A percentile compares a stretch with the other conserved stretches of the same genome.
These are phyloP conservation scores for Didymella glomerata DNA, from an alignment of 2,329 filamentous ascomycete genomes.

Conservation along the genomic window DNA sequence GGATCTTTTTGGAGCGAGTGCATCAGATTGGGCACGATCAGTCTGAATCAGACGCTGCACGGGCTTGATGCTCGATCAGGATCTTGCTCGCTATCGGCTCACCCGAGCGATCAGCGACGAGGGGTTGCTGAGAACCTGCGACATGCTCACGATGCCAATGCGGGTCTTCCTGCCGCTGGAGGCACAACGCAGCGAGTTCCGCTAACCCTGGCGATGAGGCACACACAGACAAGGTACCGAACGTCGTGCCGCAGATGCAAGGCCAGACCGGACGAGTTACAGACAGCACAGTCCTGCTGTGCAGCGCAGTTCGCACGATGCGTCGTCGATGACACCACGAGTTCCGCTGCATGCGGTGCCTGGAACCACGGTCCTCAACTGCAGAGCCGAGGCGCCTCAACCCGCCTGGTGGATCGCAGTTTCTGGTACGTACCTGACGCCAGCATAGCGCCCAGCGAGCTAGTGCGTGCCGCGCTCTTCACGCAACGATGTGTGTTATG, in stretches of 20 bases:
- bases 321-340: slow-evolving; percentile 14
- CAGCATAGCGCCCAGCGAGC: slow-evolving; percentile 20
- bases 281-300: slow-evolving; percentile 11
- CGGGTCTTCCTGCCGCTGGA: slow-evolving; percentile 23
- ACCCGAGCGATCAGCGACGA: slow-evolving; percentile 46
- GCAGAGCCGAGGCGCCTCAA: slow-evolving; percentile 12
- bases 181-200: not conserved
- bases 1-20: slow-evolving; percentile 29
- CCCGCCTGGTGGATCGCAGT: slow-evolving; percentile 10
- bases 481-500: slow-evolving; percentile 42
- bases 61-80: slow-evolving; percentile 40
- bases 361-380: slow-evolving; percentile 5
- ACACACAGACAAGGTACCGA: slow-evolving; percentile 4
- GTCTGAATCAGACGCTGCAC: slow-evolving; percentile 30
- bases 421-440: slow-evolving; percentile 26
- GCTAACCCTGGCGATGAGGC: slow-evolving; percentile 13
- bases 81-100: slow-evolving; percentile 41
- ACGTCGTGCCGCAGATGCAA: slow-evolving; percentile 8
- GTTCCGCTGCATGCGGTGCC: slow-evolving; percentile 14
- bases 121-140: slow-evolving; percentile 33
- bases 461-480: slow-evolving; percentile 27
- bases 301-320: slow-evolving; percentile 5
- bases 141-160: slow-evolving; percentile 39
- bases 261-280: not conserved
- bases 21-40: slow-evolving; percentile 35